These are phyloP conservation scores for Neocallimastix lanati DNA, from an alignment of 192 early-diverging fungal genomes.

Conservation along the genomic window DNA sequence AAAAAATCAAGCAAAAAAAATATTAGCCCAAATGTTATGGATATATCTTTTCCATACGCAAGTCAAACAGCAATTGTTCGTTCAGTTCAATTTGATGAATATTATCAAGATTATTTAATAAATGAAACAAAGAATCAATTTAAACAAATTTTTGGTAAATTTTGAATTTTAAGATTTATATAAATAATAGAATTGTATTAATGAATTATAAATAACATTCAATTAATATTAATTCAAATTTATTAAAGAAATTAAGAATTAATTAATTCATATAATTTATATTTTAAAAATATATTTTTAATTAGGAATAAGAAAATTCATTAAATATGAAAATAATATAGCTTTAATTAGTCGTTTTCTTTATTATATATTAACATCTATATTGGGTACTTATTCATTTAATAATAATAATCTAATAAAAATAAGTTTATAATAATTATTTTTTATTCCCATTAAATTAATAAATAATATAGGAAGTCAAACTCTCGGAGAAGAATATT, in stretches of 20 bases:
- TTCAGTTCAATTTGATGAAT: neutral
- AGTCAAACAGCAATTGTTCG: neutral
- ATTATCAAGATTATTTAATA: neutral
- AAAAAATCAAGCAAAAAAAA: neutral
- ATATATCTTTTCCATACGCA: neutral
- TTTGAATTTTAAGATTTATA: too few relatives aligned
- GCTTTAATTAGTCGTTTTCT: neutral
- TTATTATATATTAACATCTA: neutral
- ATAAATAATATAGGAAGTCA: neutral
- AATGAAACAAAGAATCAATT: neutral
- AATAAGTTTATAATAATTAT: too few relatives aligned
- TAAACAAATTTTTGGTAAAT: neutral
- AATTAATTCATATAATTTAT: too few relatives aligned
- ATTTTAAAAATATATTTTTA: neutral
- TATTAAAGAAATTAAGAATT: too few relatives aligned
- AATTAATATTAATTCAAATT: too few relatives aligned
- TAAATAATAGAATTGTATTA: too few relatives aligned
- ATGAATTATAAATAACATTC: too few relatives aligned
- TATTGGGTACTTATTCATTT: neutral
- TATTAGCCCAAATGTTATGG: neutral
- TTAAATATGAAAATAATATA: neutral
- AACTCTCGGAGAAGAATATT: neutral
- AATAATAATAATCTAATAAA: too few relatives aligned
- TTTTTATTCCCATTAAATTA: too few relatives aligned
- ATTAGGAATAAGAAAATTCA: neutral